phyloP scores from a whole-genome alignment of 2,329 filamentous ascomycete genomes.

The Furcasterigmium furcatum region DNA sequence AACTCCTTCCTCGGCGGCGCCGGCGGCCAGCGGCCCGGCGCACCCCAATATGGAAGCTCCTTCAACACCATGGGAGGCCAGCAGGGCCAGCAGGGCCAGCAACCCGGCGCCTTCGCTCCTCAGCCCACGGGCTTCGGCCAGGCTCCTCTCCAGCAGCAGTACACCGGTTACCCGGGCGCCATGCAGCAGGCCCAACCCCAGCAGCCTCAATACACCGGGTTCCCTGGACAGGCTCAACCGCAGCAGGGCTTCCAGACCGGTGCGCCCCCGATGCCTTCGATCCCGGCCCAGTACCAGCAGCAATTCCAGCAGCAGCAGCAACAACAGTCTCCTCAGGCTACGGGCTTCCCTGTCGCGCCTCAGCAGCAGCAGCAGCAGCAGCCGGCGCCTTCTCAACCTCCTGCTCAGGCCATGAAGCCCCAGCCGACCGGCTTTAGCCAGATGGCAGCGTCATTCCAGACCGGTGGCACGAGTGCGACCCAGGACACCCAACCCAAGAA shows the following conservation, averaged over 20 bases:
- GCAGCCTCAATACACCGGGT: slow-evolving; percentile 50
- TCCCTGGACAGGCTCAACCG: slow-evolving; percentile 38
- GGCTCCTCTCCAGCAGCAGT: slow-evolving; percentile 53
- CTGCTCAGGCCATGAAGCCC: slow-evolving; percentile 54
- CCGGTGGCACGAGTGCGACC: slow-evolving; percentile 35
- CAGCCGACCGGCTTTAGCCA: slow-evolving; percentile 64
- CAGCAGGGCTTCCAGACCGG: slow-evolving; percentile 61
- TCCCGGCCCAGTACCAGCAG: slow-evolving; percentile 57
- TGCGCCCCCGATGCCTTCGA: slow-evolving; percentile 56
- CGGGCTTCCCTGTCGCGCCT: slow-evolving; percentile 39
- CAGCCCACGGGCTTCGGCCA: slow-evolving; percentile 61
- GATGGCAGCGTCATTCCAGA: slow-evolving; percentile 66
- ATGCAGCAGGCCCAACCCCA: slow-evolving; percentile 55
- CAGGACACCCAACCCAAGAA: slow-evolving; percentile 40
- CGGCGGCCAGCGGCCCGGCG: slow-evolving; percentile 70
- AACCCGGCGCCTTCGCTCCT: slow-evolving; percentile 52
- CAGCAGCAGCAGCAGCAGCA: slow-evolving; percentile 43
- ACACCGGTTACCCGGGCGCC: slow-evolving; percentile 57
- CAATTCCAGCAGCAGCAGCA: slow-evolving; percentile 53
- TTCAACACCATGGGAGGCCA: slow-evolving; percentile 41
- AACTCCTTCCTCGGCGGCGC: slow-evolving; percentile 81
- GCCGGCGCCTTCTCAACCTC: slow-evolving; percentile 48
- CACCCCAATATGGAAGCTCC: slow-evolving; percentile 54
- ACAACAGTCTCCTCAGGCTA: slow-evolving; percentile 38
- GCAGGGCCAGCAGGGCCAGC: slow-evolving; percentile 44